Percentiles rank a stretch among this genome's conserved stretches.
phyloP scores from a whole-genome alignment of 768 basidiomycete genomes.

The Crucibulum laeve region DNA sequence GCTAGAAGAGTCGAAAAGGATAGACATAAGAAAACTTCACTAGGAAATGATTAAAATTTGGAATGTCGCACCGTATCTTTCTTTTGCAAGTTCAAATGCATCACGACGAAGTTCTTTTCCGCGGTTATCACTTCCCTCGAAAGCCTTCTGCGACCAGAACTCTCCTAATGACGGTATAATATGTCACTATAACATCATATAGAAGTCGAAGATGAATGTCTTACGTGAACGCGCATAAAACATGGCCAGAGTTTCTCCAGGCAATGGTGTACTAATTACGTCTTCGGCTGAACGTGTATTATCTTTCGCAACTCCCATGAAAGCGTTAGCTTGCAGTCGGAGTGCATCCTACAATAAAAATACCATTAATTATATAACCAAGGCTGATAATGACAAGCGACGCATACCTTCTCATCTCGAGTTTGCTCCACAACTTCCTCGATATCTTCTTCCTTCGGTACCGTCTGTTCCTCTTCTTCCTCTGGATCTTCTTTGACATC shows the following conservation, averaged over 20 bases:
- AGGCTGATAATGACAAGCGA: too few species aligned
- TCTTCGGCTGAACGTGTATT: conserved; percentile 63
- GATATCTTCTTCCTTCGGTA: conserved; percentile 3
- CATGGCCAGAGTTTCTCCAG: conserved; percentile 77
- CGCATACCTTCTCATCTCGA: not conserved
- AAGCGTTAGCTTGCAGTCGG: conserved; percentile 29
- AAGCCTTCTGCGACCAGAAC: conserved; percentile 77
- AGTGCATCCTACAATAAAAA: conserved; percentile 22
- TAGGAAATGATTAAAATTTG: not conserved
- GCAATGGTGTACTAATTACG: conserved; percentile 67
- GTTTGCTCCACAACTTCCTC: not conserved
- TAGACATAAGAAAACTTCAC: not conserved
- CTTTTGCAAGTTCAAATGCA: conserved; percentile 73
- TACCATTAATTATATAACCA: not conserved
- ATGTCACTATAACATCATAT: not conserved
- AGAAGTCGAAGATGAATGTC: conserved; percentile 18
- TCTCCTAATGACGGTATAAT: conserved; percentile 41
- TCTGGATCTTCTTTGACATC: conserved; percentile 14
- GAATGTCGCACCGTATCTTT: conserved; percentile 58
- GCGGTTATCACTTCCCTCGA: conserved; percentile 50
- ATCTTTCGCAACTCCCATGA: conserved; percentile 63
- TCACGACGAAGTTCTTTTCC: conserved; percentile 78
- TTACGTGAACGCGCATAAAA: conserved; percentile 81
- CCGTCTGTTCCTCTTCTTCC: conserved; percentile 19
- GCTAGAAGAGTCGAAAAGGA: conserved; percentile 29